Base-by-base conservation (phyloP, 495 filamentous ascomycete species). In the Lophiostoma macrostomum region DNA sequence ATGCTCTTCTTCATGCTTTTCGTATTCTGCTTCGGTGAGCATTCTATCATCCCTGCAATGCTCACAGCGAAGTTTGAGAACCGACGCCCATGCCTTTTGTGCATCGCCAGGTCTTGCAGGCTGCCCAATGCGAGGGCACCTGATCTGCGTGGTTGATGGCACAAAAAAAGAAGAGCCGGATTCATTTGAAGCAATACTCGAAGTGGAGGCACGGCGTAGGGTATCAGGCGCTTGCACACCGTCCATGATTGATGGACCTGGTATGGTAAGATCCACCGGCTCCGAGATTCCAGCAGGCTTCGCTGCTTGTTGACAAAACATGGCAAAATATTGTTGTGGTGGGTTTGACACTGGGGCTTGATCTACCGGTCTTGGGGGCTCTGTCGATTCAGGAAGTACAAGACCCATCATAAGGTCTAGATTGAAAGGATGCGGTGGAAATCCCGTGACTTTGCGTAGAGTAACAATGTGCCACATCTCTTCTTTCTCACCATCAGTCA, bases 361-460 rank as follows among this genome's bases (percentile, higher is more conserved):
- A 20, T 46, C 28, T 5, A 4, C n/a, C 5, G 32, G 8, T 10
- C 5, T 10, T 5, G 4, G 42, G 18, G 42, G 22, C 6, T 31
- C 18, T 2, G 34, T 18, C 13, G 30, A 36, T n/a, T 27, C 13
- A 3, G 46, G 46, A 31, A 36, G 37, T 24, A 50, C 11, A 1
- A 56, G 24, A 13, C 35, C 36, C 53, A 56, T 56, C 14, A 56
- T 44, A 13, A 56, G 35, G 19, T 32, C 43, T 16, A 41, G 43
- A n/a, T 49, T 44, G 36, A 56, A 56, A 1, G 3, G 5, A 16
- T 49, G 50, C 5, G 34, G 35, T 7, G 43, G 43, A 14, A 56
- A 18, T 3, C 35, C 35, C 0, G 12, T 6, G 0, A n/a, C 18
- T 18, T 43, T 22, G 8, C 53, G 30, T 29, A 40, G 8, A 2